Evolutionary conservation across 2,329 filamentous ascomycete genomes (phyloP).

Genomic region (Trichoderma endophyticum): DNA sequence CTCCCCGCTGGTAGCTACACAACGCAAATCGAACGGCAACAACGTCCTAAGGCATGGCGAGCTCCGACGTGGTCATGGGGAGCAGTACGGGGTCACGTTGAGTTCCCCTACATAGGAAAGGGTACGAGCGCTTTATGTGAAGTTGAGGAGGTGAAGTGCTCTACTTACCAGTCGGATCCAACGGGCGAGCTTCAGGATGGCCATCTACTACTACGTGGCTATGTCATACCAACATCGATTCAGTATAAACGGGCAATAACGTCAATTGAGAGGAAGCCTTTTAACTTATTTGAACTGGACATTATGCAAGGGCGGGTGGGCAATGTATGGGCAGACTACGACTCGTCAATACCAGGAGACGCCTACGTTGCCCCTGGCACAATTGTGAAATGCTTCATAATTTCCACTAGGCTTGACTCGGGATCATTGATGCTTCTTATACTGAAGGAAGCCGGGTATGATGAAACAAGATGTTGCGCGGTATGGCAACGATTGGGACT

Average conservation of each 20-base stretch:
- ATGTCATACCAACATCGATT: not conserved
- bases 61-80: conserved; percentile 23
- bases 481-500: not conserved
- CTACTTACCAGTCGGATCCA: conserved; percentile 4
- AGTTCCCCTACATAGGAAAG: not conserved
- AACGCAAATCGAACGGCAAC: not conserved
- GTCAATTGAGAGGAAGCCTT: not conserved
- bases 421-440: not conserved
- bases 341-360: conserved; percentile 1
- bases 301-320: conserved; percentile 4
- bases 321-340: conserved; percentile 18
- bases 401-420: conserved; percentile 5
- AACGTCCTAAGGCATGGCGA: conserved; percentile 12
- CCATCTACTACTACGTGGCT: conserved; percentile 2
- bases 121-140: not conserved
- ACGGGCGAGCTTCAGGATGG: conserved; percentile 12
- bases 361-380: not conserved
- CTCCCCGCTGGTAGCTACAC: not conserved
- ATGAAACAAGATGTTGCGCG: not conserved
- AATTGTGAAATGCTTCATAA: conserved; percentile 6
- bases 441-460: not conserved
- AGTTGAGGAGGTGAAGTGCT: not conserved
- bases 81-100: not conserved
- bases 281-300: conserved; percentile 5
- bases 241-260: not conserved